These are phyloP conservation scores for Sporothrix pseudoabietina DNA, from an alignment of 2,329 filamentous ascomycete species.

Conservation along the genomic window DNA sequence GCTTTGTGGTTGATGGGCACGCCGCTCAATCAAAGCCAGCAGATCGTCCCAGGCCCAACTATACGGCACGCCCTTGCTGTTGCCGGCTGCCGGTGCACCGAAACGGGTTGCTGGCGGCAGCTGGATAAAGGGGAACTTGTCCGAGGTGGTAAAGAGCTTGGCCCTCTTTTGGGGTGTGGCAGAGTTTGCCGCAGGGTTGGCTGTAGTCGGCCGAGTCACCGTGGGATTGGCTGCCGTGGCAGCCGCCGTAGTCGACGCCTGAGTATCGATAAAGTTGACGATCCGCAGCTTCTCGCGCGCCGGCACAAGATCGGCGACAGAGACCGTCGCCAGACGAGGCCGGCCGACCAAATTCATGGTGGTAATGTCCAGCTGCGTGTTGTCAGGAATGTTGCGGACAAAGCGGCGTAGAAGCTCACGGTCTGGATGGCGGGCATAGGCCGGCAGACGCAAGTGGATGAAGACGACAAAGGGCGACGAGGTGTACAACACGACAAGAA, in stretches of 20 bases:
- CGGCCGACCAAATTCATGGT: constrained; percentile 60
- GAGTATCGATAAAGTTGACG: constrained; percentile 42
- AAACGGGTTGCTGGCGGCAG: constrained; percentile 41
- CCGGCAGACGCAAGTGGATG: constrained; percentile 69
- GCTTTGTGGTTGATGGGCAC: constrained; percentile 17
- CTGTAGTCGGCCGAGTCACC: constrained; percentile 35
- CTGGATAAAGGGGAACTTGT: constrained; percentile 44
- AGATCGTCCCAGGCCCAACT: constrained; percentile 46
- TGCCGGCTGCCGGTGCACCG: constrained; percentile 35
- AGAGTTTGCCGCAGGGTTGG: not conserved
- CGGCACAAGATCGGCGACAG: constrained; percentile 42
- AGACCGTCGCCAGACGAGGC: constrained; percentile 48
- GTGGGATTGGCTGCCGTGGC: not conserved
- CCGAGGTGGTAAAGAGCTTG: constrained; percentile 16
- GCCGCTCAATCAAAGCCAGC: constrained; percentile 36
- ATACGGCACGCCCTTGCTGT: constrained; percentile 36
- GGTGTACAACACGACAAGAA: constrained; percentile 64
- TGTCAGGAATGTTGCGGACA: constrained; percentile 49
- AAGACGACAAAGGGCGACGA: constrained; percentile 72
- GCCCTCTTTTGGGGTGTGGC: not conserved
- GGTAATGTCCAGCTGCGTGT: constrained; percentile 54
- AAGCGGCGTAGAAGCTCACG: constrained; percentile 58
- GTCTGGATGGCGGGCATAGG: constrained; percentile 56
- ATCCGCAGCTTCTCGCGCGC: constrained; percentile 42
- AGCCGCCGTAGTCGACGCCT: not conserved